These are phyloP conservation scores for Sporothrix pallida DNA, from an alignment of 2,329 filamentous ascomycete species.

Conservation along the genomic window DNA sequence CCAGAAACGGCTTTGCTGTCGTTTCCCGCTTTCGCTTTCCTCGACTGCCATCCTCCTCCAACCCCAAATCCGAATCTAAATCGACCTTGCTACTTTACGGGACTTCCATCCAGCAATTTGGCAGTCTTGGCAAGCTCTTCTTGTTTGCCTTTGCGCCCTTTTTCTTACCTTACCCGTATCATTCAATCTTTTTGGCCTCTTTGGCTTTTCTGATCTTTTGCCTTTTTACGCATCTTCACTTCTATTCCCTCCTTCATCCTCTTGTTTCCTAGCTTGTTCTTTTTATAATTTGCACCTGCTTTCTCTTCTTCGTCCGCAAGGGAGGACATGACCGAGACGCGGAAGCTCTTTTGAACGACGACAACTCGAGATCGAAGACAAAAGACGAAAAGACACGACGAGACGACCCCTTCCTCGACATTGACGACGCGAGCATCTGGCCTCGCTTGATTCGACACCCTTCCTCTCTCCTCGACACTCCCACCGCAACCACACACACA, in stretches of 20 bases:
- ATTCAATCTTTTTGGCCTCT: neutral
- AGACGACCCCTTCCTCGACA: neutral
- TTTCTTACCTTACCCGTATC: neutral
- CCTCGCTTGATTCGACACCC: neutral
- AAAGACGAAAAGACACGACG: neutral
- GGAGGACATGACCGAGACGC: slow-evolving; percentile 9
- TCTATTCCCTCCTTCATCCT: slow-evolving; percentile 24
- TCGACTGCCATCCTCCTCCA: too few species aligned
- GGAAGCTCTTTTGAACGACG: slow-evolving; percentile 12
- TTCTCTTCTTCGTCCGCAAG: neutral
- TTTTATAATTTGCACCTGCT: slow-evolving; percentile 3
- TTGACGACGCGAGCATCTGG: neutral
- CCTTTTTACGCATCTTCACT: neutral
- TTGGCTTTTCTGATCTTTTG: neutral
- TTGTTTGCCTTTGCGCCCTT: slow-evolving; percentile 8
- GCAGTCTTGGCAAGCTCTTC: slow-evolving; percentile 18
- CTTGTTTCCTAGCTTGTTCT: slow-evolving; percentile 16
- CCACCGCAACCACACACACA: slow-evolving; percentile 19
- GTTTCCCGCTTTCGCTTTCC: neutral
- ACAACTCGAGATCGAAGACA: slow-evolving; percentile 5
- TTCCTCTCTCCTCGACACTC: neutral
- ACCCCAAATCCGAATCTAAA: too few species aligned
- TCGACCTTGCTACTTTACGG: neutral
- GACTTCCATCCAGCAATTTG: slow-evolving; percentile 9
- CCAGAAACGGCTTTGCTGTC: slow-evolving; percentile 4